These are phyloP conservation scores for Filobasidium uniguttulatum DNA, from an alignment of 1,284 basidiomycete species.

Conservation along the genomic window DNA sequence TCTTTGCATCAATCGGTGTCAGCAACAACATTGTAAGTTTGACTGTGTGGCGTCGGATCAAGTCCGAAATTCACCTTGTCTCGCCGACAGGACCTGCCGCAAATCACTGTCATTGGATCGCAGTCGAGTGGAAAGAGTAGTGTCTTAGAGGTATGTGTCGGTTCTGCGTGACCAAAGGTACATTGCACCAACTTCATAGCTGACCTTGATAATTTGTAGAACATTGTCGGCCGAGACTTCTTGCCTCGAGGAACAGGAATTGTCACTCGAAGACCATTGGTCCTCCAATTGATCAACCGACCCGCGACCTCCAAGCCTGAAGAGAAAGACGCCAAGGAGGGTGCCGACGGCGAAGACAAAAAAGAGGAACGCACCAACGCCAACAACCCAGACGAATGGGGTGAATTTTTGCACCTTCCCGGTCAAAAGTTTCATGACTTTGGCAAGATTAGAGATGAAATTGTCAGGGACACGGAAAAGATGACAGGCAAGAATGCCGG, in stretches of 20 bases:
- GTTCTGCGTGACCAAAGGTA: too few species aligned
- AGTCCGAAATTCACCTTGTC: neutral
- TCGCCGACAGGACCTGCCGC: conserved; percentile 40
- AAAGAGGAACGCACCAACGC: conserved; percentile 38
- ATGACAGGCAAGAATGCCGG: conserved; percentile 93
- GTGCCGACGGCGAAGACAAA: conserved; percentile 2
- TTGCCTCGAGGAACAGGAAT: conserved; percentile 94
- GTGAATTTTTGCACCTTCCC: conserved; percentile 91
- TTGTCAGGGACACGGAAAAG: conserved; percentile 88
- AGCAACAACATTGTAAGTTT: conserved; percentile 36
- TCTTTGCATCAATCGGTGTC: conserved; percentile 41
- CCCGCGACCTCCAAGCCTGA: conserved; percentile 40
- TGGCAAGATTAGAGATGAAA: conserved; percentile 89
- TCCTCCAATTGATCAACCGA: conserved; percentile 88
- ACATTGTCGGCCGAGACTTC: conserved; percentile 95
- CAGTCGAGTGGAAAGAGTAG: conserved; percentile 45
- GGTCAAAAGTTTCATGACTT: conserved; percentile 98
- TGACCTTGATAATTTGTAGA: conserved; percentile 43
- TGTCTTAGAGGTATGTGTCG: conserved; percentile 38
- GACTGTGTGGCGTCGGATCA: neutral
- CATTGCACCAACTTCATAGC: too few species aligned
- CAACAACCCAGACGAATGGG: conserved; percentile 89
- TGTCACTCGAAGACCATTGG: conserved; percentile 85
- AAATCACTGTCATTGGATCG: conserved; percentile 44
- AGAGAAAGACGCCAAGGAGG: neutral